Evolutionary conservation across 441 rosid species (phyloP), one percentile per base, ranked within the genome.

Genomic region (Erodium moschatum): DNA sequence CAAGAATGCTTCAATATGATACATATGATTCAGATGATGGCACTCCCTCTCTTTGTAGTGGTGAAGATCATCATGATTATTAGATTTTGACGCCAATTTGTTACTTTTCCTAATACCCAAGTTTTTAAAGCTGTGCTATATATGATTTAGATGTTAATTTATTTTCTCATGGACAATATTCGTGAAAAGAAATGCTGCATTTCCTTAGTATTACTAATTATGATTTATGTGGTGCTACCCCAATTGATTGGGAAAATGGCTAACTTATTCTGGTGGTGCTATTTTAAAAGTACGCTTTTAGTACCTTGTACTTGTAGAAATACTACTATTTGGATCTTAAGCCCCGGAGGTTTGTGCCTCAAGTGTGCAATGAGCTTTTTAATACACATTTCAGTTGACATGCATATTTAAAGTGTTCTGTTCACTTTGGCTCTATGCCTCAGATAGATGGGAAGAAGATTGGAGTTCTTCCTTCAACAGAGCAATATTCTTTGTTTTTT

Each of bases 401-500:
- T 46, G 52, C 52, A 46, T 46, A 12, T 10, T 46, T 46, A 42
- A 46, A 13, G 11, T 24, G 40, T 27, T 24, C 8, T 27, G 13
- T 62, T 13, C 65, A 62, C 13, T 35, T 33, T 66, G 42, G 31
- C 6, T 10, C 18, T 66, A 31, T 18, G 42, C 56, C 68, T 66
- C 68, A 66, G 68, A 18, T 66, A 19, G 68, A 66, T 27, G 68
- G 68, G 29, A 66, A 5, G 44, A 16, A 66, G 54, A 66, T 66
- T 66, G 68, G 68, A 44, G 68, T 66, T 66, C 46, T 66, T 19
- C 68, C 68, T 16, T 40, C 68, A 40, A 66, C 54, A 38, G 68
- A 66, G 52, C 68, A 66, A 38, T 15, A 20, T 42, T 66, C 68
- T 42, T 66, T 66, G 56, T 66, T 66, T 66, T 4, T 66, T 15